Conservation (phyloP, 495 filamentous ascomycete species). For the Rusavskia elegans region DNA sequence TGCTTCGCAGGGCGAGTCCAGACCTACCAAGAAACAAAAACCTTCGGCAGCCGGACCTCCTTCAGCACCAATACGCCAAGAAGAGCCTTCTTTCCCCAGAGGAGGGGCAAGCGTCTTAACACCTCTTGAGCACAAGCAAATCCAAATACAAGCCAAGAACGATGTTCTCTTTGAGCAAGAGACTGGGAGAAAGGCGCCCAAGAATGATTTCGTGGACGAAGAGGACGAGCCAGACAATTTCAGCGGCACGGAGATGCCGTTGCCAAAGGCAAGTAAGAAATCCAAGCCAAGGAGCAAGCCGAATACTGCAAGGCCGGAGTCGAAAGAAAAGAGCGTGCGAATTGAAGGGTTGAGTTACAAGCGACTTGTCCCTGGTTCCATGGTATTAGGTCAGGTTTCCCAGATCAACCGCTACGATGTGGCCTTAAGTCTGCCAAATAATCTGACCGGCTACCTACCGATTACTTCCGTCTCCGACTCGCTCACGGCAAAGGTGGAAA, state of each 20-base stretch:
- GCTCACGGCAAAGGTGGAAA: conserved; percentile 34
- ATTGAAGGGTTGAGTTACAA: conserved; percentile 85
- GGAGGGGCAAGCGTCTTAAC: conserved; percentile 84
- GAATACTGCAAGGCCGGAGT: conserved; percentile 25
- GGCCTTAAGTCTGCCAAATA: conserved; percentile 74
- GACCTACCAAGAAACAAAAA: conserved; percentile 24
- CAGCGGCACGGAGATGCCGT: conserved; percentile 33
- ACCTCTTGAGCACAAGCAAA: conserved; percentile 88
- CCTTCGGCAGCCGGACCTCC: conserved; percentile 16
- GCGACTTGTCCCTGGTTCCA: conserved; percentile 66
- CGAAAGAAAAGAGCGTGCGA: conserved; percentile 43
- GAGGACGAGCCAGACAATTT: conserved; percentile 27
- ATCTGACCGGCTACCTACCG: conserved; percentile 74
- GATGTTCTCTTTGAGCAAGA: conserved; percentile 89
- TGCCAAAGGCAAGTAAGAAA: conserved; percentile 32
- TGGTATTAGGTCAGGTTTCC: conserved; percentile 74
- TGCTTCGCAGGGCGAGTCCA: conserved; percentile 22
- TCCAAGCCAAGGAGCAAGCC: conserved; percentile 28
- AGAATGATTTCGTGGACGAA: conserved; percentile 24
- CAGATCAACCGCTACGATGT: conserved; percentile 68
- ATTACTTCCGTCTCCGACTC: conserved; percentile 73
- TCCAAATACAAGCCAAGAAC: conserved; percentile 78
- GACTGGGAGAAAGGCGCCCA: conserved; percentile 30
- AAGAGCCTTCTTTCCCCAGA: conserved; percentile 81
- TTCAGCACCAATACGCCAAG: conserved; percentile 45